Base-by-base conservation (phyloP, 1,139 yeast genomes). In the Eremothecium coryli region DNA sequence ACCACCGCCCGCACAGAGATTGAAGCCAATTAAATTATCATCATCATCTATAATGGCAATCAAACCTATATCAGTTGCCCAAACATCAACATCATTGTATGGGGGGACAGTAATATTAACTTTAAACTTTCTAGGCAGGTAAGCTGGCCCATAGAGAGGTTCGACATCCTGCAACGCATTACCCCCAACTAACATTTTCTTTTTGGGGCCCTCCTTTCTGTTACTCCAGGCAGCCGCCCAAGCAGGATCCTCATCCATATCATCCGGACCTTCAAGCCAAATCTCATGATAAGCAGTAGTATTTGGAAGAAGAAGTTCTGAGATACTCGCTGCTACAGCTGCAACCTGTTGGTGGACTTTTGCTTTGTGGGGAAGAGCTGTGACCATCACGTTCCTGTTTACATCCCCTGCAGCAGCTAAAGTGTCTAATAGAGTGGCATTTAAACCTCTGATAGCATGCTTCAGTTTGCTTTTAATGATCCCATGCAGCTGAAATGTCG, bases 321-420 rank as follows among this genome's bases (percentile, higher is more conserved):
- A 81, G 46, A 90, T 76, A 25, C 63, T 61, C 21, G 73, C 54
- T 25, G 93, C 86, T 36, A 71, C 61, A 12, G 68, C 66, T 28
- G 79, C 69, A 45, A 88, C 71, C 62, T 86, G 93, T 24, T 66
- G 63, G 58, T 88, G 97, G 37, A 88, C 71, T 54, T 77, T 77
- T 33, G 90, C 82, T 55, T 85, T 85, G 31, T 72, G 73, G 16
- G 97, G 96, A 32, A 85, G 68, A 9, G 95, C 95, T 42, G 93
- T 75, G 38, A 84, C 71, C 78, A 88, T 88, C 33, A 88, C 96
- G 57, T 88, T 88, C 72, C 97, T 82, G 64, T 85, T 84, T 28
- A 88, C 97, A 65, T 90, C 98, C 68, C 98, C 98, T 70, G 96
- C 88, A 2, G 97, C 98, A 43, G 95, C 97, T 41, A 90, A 72